Evolutionary conservation across 495 filamentous ascomycete genomes (phyloP), one percentile per base, ranked within the genome.

Genomic region (Hypoxylon trugodes): DNA sequence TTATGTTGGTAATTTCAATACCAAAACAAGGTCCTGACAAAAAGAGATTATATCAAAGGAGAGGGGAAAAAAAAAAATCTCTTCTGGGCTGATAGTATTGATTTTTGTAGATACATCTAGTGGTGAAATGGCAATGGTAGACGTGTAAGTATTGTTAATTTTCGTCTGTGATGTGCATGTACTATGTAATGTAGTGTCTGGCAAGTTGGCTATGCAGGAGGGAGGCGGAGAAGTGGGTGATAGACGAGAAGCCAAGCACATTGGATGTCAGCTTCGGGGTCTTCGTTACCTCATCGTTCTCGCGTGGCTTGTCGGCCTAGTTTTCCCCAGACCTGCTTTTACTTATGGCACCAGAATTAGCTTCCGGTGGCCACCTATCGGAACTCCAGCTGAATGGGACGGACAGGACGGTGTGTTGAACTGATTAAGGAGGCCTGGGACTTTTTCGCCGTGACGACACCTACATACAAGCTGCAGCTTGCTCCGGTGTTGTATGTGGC

Each of bases 221-320:
- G 25, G 56, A 56, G 56, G 56, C 53, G 54, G 54, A 41, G 41
- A 46, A 46, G 43, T 25, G 35, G 37, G 50, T 45, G 38, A 56
- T 4, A 38, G 13, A 53, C 48, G 41, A 37, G 10, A 47, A 36
- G 21, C 26, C 22, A 46, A 64, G 47, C 16, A 6, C 12, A 30
- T 38, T 13, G 46, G 43, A 42, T 58, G 30, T 66, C 45, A 58
- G 40, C 45, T 45, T 24, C 30, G 38, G 22, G 21, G 32, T 54
- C 38, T n/a, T 21, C 50, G 45, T 56, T 40, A 46, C 50, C 33
- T 48, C 48, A 32, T 43, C 50, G n/a, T 26, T 54, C 54, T 65
- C 61, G 61, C 61, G 61, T 65, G 63, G 56, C 57, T 47, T 57
- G 43, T 61, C 62, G 62, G 51, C 30, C 56, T 50, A 32, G 41